Percentiles rank a stretch among this genome's conserved stretches.
Evolutionary conservation across 345 rosid genomes (phyloP).

Genomic region (Salix suchowensis): DNA sequence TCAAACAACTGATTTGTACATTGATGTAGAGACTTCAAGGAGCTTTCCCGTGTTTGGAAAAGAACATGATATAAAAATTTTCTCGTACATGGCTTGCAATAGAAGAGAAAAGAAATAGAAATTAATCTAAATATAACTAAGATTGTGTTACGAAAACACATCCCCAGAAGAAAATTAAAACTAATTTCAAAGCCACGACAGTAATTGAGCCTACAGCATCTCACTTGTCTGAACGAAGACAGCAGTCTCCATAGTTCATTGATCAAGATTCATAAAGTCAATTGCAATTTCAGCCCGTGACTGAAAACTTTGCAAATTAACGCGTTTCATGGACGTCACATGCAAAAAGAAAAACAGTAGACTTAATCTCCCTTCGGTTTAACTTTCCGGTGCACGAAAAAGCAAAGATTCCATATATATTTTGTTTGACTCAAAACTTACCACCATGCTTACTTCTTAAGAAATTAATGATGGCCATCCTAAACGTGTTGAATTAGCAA

Average conservation of each 20-base stretch:
- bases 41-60: too few species aligned
- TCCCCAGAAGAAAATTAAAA: background rate
- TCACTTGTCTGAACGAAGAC: background rate
- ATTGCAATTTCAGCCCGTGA: constrained; percentile 4
- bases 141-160: background rate
- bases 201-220: too few species aligned
- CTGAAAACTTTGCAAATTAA: background rate
- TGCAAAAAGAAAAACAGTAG: background rate
- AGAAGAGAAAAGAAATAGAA: too few species aligned
- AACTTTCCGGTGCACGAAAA: background rate
- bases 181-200: background rate
- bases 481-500: background rate
- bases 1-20: too few species aligned
- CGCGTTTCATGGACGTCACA: background rate
- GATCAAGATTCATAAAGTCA: background rate
- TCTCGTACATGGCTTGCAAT: too few species aligned
- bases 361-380: background rate
- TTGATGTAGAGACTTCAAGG: too few species aligned
- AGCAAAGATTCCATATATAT: background rate
- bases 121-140: too few species aligned
- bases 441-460: constrained; percentile 1
- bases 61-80: too few species aligned
- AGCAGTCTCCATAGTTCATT: background rate
- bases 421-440: constrained; percentile 5
- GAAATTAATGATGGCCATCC: constrained; percentile 6